Evolutionary conservation across 768 basidiomycete species (phyloP).

Genomic region (Boletus sensibilis): DNA sequence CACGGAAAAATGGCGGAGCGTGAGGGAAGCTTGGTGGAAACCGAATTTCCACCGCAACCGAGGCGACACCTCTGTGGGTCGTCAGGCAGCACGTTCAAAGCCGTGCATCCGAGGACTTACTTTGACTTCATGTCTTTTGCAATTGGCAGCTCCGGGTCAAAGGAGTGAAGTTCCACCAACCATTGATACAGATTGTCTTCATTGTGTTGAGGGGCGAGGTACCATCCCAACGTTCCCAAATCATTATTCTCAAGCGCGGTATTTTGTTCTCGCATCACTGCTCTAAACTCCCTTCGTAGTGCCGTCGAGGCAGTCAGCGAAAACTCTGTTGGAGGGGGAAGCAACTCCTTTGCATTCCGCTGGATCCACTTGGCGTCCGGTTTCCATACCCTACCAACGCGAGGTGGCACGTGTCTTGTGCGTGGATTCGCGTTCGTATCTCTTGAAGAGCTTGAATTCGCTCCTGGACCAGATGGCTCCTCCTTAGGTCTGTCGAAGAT

Average conservation of each 20-base stretch:
- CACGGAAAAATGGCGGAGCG: slow-evolving; percentile 74
- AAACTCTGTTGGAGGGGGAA: slow-evolving; percentile 63
- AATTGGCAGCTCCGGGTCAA: slow-evolving; percentile 59
- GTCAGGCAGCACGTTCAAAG: neutral
- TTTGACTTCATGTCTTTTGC: slow-evolving; percentile 55
- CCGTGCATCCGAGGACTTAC: slow-evolving; percentile 30
- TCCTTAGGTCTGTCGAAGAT: slow-evolving; percentile 37
- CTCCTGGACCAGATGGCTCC: neutral
- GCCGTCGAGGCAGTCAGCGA: slow-evolving; percentile 53
- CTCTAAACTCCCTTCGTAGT: slow-evolving; percentile 58
- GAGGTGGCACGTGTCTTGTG: neutral
- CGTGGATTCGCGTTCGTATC: neutral
- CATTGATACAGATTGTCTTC: slow-evolving; percentile 70
- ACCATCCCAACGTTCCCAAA: slow-evolving; percentile 55
- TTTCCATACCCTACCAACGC: slow-evolving; percentile 43
- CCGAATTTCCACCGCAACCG: slow-evolving; percentile 69
- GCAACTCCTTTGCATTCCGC: slow-evolving; percentile 41
- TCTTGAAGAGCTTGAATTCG: neutral
- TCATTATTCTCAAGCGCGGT: slow-evolving; percentile 44
- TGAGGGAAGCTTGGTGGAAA: slow-evolving; percentile 67
- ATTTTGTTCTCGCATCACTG: slow-evolving; percentile 62
- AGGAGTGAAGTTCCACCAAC: slow-evolving; percentile 73
- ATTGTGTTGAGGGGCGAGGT: slow-evolving; percentile 63
- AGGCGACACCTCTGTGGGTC: slow-evolving; percentile 49
- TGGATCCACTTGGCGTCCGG: slow-evolving; percentile 52